phyloP scores from a whole-genome alignment of 176 grass and related monocot species.

The Elaeis guineensis region DNA sequence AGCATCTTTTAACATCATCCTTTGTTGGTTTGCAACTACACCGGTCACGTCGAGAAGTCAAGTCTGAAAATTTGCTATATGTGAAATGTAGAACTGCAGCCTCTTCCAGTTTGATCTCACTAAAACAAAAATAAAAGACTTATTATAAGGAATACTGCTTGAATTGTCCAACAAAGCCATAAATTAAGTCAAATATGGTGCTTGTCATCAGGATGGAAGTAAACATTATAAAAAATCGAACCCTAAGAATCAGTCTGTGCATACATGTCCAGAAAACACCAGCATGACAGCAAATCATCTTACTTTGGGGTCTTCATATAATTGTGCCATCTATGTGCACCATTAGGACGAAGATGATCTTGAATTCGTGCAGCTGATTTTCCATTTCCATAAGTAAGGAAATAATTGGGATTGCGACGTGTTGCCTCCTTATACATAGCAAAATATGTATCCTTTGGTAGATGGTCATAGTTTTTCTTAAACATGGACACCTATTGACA shows the following conservation, averaged over 20 bases:
- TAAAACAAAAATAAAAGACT: constrained; percentile 18
- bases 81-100: constrained; percentile 96
- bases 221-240: too few relatives aligned
- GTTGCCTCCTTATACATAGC: constrained; percentile 95
- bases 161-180: too few relatives aligned
- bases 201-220: too few relatives aligned
- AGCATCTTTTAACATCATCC: constrained; percentile 95
- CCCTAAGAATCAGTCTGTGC: too few relatives aligned
- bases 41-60: constrained; percentile 93
- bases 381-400: constrained; percentile 95
- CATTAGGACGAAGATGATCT: constrained; percentile 90
- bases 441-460: constrained; percentile 93
- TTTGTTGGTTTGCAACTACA: constrained; percentile 96
- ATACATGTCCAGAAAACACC: neutral
- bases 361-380: constrained; percentile 92
- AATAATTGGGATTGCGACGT: constrained; percentile 85
- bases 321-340: constrained; percentile 95
- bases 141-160: too few relatives aligned
- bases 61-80: constrained; percentile 92
- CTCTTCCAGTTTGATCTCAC: constrained; percentile 90
- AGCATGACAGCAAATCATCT: constrained; percentile 16
- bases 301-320: constrained; percentile 85
- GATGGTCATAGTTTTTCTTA: constrained; percentile 98
- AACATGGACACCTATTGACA: constrained; percentile 92
- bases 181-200: too few relatives aligned